phyloP scores from a whole-genome alignment of 192 early-diverging fungal species.

The Coemansia nantahalensis region DNA sequence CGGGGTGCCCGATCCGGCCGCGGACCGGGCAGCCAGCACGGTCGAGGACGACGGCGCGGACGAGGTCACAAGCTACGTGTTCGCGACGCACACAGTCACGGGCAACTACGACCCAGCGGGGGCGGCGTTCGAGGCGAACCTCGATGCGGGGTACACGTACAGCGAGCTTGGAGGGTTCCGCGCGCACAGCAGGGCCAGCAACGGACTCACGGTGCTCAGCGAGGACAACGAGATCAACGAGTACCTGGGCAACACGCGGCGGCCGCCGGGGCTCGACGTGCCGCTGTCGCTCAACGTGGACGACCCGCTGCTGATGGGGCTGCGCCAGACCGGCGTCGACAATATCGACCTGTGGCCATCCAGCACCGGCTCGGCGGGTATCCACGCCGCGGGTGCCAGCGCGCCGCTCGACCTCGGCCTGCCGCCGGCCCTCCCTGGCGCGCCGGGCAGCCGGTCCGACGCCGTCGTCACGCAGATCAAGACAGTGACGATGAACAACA shows the following conservation, averaged over 20 bases:
- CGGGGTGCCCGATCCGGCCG: slow-evolving; percentile 20
- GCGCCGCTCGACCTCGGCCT: slow-evolving; percentile 17
- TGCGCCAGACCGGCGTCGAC: slow-evolving; percentile 11
- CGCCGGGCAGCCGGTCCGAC: too few relatives aligned
- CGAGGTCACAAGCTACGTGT: slow-evolving; percentile 43
- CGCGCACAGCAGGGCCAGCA: slow-evolving; percentile 18
- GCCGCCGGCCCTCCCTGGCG: slow-evolving; percentile 2
- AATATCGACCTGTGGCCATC: slow-evolving; percentile 43
- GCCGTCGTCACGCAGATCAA: slow-evolving; percentile 17
- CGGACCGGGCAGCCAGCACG: slow-evolving; percentile 9
- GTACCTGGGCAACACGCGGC: slow-evolving; percentile 27
- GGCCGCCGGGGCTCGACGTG: slow-evolving; percentile 4
- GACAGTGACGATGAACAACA: slow-evolving; percentile 32
- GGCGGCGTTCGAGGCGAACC: slow-evolving; percentile 5
- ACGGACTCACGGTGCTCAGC: slow-evolving; percentile 38
- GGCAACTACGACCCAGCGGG: slow-evolving; percentile 20
- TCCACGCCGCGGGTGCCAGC: slow-evolving; percentile 11
- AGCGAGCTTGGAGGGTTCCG: slow-evolving; percentile 33
- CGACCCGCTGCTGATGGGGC: slow-evolving; percentile 33
- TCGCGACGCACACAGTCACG: slow-evolving; percentile 23
- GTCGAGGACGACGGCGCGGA: slow-evolving; percentile 6
- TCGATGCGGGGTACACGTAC: slow-evolving; percentile 33
- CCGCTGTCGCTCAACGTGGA: slow-evolving; percentile 22
- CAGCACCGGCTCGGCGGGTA: slow-evolving; percentile 23
- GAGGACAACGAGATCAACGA: slow-evolving; percentile 27